Conservation (phyloP, 1,139 yeast genomes). For the Debaryomyces sp. region DNA sequence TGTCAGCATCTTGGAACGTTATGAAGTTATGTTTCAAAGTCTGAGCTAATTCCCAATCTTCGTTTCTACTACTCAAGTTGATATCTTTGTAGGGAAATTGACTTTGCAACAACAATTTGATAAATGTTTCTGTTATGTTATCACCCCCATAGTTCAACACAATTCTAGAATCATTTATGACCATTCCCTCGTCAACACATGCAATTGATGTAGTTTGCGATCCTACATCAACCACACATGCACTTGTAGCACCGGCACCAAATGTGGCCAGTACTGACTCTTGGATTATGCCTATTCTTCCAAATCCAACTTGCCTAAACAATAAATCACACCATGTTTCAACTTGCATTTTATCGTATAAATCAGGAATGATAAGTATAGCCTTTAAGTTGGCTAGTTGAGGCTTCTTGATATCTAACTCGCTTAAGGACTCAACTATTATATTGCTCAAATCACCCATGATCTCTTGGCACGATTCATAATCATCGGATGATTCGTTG, state of each 20-base stretch:
- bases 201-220: slow-evolving; percentile 80
- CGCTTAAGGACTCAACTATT: slow-evolving; percentile 29
- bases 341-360: slow-evolving; percentile 79
- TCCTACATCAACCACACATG: slow-evolving; percentile 93
- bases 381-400: slow-evolving; percentile 45
- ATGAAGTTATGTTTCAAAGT: slow-evolving; percentile 68
- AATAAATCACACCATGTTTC: slow-evolving; percentile 68
- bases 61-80: slow-evolving; percentile 53
- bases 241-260: slow-evolving; percentile 92
- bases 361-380: slow-evolving; percentile 75
- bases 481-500: slow-evolving; percentile 62
- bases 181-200: slow-evolving; percentile 93
- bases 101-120: slow-evolving; percentile 63
- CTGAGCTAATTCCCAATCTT: slow-evolving; percentile 78
- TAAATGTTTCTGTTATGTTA: slow-evolving; percentile 75
- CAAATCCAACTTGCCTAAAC: slow-evolving; percentile 66
- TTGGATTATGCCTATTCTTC: slow-evolving; percentile 77
- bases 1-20: slow-evolving; percentile 89
- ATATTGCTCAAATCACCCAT: slow-evolving; percentile 64
- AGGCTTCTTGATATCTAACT: slow-evolving; percentile 47
- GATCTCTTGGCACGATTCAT: slow-evolving; percentile 68
- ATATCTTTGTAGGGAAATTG: slow-evolving; percentile 78
- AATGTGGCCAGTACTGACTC: slow-evolving; percentile 92
- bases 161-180: slow-evolving; percentile 77
- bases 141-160: slow-evolving; percentile 83